These are phyloP conservation scores for Epichloe amarillans DNA, from an alignment of 2,329 filamentous ascomycete species.

Conservation along the genomic window DNA sequence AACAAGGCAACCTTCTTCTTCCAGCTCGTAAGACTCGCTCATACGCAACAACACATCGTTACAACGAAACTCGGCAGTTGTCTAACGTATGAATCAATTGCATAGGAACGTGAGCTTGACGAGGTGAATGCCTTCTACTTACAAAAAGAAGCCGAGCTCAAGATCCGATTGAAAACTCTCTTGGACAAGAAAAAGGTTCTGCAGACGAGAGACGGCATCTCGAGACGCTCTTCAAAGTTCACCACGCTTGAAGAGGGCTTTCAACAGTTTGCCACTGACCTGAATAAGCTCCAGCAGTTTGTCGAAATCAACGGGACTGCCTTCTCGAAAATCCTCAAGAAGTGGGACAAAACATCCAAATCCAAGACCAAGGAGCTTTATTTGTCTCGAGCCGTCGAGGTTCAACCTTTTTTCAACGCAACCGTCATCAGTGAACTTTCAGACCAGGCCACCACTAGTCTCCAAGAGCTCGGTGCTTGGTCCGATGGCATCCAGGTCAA, in stretches of 20 bases:
- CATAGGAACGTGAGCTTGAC: slow-evolving; percentile 87
- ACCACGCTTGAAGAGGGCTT: slow-evolving; percentile 93
- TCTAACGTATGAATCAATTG: not conserved
- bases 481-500: slow-evolving; percentile 89
- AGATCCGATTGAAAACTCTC: slow-evolving; percentile 80
- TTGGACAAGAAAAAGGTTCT: slow-evolving; percentile 93
- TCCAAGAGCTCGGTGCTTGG: slow-evolving; percentile 92
- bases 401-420: slow-evolving; percentile 96
- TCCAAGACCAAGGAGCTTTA: slow-evolving; percentile 97
- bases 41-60: not conserved
- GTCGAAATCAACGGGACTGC: slow-evolving; percentile 96
- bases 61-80: not conserved
- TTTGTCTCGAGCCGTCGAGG: slow-evolving; percentile 86
- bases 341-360: slow-evolving; percentile 99
- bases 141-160: slow-evolving; percentile 97
- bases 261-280: slow-evolving; percentile 88
- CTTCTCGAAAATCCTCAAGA: slow-evolving; percentile 97
- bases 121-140: slow-evolving; percentile 98
- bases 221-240: slow-evolving; percentile 83
- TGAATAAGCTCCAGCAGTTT: slow-evolving; percentile 97
- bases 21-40: slow-evolving; percentile 54
- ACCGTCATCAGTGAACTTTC: slow-evolving; percentile 94
- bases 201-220: slow-evolving; percentile 66
- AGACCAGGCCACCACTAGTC: slow-evolving; percentile 90
- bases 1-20: slow-evolving; percentile 99